Evolutionary conservation across 345 rosid genomes (phyloP).

Genomic region (Aquilaria malaccensis): DNA sequence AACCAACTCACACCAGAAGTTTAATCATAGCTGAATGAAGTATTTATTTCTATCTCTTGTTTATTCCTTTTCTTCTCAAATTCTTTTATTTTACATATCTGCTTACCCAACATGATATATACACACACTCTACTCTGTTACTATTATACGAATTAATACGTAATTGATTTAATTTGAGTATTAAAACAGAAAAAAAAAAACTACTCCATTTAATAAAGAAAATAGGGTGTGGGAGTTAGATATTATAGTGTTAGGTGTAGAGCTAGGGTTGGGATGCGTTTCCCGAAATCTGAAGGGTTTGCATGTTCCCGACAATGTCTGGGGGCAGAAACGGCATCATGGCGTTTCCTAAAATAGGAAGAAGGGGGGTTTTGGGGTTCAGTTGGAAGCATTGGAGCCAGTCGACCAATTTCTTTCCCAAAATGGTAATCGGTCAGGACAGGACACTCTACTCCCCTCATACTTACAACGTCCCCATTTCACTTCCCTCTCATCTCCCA

Average conservation of each 20-base stretch:
- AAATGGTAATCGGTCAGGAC: constrained; percentile 23
- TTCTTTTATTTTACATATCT: no score
- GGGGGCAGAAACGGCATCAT: constrained; percentile 62
- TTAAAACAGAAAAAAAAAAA: no score
- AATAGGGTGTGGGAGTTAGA: not conserved
- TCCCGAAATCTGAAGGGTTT: constrained; percentile 54
- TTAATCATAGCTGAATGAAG: no score
- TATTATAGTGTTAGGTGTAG: not conserved
- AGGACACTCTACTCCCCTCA: constrained; percentile 3
- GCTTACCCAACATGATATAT: no score
- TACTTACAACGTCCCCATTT: constrained; percentile 14
- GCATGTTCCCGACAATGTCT: constrained; percentile 85
- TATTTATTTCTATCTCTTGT: no score
- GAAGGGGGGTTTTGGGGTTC: constrained; percentile 31
- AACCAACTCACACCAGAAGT: not conserved
- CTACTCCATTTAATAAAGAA: not conserved
- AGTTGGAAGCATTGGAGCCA: constrained; percentile 39
- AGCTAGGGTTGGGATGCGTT: constrained; percentile 25
- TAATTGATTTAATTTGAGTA: no score
- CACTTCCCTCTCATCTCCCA: not conserved
- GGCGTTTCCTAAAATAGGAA: constrained; percentile 49
- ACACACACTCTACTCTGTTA: no score
- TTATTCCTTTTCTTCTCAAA: no score
- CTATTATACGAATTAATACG: no score
- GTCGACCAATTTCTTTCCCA: constrained; percentile 30